Evolutionary conservation across 495 filamentous ascomycete species (phyloP).

Genomic region (Astrothelium subdiscretum): DNA sequence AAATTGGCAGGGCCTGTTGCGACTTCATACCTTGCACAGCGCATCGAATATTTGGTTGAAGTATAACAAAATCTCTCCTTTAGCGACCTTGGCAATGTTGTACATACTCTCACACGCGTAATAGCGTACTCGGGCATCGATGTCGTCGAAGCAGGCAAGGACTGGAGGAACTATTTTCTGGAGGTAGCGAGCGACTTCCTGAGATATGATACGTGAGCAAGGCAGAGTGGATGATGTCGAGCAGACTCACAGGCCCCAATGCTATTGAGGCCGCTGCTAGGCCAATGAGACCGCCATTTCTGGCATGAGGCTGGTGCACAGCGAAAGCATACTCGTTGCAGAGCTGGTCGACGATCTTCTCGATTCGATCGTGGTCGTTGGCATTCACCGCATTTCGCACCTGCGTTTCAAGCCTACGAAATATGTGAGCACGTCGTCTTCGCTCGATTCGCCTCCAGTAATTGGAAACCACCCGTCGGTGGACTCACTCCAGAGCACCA

Average conservation of each 20-base stretch:
- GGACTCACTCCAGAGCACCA: constrained; percentile 85
- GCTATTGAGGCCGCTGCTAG: constrained; percentile 95
- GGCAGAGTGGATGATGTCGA: background rate
- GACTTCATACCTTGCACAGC: constrained; percentile 67
- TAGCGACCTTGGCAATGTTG: constrained; percentile 98
- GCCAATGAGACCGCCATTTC: constrained; percentile 94
- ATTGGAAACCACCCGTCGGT: background rate
- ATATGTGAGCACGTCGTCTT: background rate
- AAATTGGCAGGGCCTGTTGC: no score
- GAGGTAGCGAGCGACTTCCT: constrained; percentile 81
- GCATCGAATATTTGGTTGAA: constrained; percentile 99
- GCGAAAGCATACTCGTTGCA: constrained; percentile 97
- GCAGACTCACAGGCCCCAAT: constrained; percentile 62
- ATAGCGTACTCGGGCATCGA: constrained; percentile 95
- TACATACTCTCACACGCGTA: constrained; percentile 99
- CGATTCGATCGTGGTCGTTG: constrained; percentile 65
- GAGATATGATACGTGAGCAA: constrained; percentile 22
- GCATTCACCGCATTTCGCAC: constrained; percentile 74
- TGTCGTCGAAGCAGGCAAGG: constrained; percentile 95
- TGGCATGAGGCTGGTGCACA: constrained; percentile 91
- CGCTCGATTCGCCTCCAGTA: no score
- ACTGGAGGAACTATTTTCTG: constrained; percentile 92
- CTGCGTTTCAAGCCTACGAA: constrained; percentile 66
- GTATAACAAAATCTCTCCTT: constrained; percentile 89
- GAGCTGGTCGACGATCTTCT: constrained; percentile 84